Conservation (phyloP, 345 rosid genomes). For the Populus euphratica region DNA sequence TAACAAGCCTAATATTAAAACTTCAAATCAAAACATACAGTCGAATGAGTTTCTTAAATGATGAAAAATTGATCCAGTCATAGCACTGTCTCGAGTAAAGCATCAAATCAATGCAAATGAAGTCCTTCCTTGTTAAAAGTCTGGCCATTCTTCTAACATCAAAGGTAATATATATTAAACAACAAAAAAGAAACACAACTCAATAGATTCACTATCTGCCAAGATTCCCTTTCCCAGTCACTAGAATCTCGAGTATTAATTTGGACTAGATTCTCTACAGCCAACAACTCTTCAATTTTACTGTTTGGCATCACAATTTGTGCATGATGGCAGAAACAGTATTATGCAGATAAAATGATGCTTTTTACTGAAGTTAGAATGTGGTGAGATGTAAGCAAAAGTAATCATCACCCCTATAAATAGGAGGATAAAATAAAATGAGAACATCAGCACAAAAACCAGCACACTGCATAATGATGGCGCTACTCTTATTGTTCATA, state of each 20-base stretch:
- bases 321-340: background rate
- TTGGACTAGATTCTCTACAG: background rate
- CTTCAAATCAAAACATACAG: background rate
- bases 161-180: background rate
- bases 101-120: background rate
- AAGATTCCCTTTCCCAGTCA: background rate
- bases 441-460: background rate
- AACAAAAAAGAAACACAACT: background rate
- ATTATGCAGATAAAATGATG: too few species aligned
- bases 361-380: background rate
- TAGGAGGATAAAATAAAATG: background rate
- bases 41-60: background rate
- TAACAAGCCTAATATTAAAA: background rate
- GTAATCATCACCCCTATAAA: background rate
- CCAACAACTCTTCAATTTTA: background rate
- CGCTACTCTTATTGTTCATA: conserved; percentile 12
- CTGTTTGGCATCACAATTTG: background rate
- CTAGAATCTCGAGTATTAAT: background rate
- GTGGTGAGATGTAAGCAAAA: background rate
- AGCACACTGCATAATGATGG: background rate
- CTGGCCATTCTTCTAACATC: background rate
- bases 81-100: background rate
- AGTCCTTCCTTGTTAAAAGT: background rate
- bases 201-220: background rate
- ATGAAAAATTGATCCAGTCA: background rate